Evolutionary conservation across 1,284 basidiomycete genomes (phyloP), one percentile per base, ranked within the genome.

Genomic region (Puccinia coronata): DNA sequence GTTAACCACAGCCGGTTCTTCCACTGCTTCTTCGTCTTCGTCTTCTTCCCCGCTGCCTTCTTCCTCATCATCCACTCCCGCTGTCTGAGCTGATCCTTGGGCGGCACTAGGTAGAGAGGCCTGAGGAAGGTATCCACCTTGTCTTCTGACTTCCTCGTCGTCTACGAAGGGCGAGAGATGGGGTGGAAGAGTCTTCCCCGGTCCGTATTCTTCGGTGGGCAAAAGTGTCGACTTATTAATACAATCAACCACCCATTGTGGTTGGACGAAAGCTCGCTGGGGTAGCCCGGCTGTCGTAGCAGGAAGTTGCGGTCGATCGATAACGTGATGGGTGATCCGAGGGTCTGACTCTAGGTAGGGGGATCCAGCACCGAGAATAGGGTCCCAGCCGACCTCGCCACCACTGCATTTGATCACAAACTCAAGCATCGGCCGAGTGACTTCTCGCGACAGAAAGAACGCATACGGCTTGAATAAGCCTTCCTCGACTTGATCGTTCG

Each of bases 161-260:
- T 93, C 92, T 65, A 92, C 93, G 87, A 99, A 99, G 25, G 97
- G 97, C 88, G 94, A 96, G 83, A 99, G 87, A 88, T 99, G 97
- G 47, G 97, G 96, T 6, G 97, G 97, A 63, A 99, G 90, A 1
- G 91, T 90, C 84, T 91, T 90, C 0, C 96, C 97, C 83, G 95
- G 95, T 14, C 89, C 90, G 86, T 99, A 99, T 69, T 90, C 89
- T 81, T 92, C 95, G 84, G 96, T 93, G 0, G 94, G 89, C 47
- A 98, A 89, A 80, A 98, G 89, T 86, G 90, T 93, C 25, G 91
- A 91, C 31, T 91, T 90, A 86, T 99, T 99, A 85, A 97, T 91
- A 85, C 93, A 97, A 87, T 99, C 97, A 49, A 96, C 93, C 39
- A 98, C 90, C 96, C 97, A 99, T 87, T 99, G 97, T 23, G 97